Conservation (phyloP, 1,284 basidiomycete genomes). For the Earliella scabrosa region DNA sequence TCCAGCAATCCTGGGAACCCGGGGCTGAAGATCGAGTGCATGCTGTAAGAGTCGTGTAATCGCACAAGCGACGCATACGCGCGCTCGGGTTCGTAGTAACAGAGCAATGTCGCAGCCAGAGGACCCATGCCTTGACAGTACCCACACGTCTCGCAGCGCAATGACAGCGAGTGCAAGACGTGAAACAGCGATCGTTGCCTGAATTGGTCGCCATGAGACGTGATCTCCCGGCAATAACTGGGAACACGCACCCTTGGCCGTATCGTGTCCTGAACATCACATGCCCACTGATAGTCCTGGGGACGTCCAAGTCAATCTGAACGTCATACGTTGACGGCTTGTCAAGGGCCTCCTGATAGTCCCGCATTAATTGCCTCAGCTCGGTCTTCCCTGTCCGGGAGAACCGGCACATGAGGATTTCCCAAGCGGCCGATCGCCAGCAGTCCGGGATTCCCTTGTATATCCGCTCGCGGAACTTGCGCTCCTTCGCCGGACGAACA, state of each 20-base stretch:
- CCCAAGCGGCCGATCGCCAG: slow-evolving; percentile 95
- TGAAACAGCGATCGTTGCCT: slow-evolving; percentile 95
- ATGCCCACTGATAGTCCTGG: slow-evolving; percentile 95
- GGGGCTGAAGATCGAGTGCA: slow-evolving; percentile 90
- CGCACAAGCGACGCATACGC: slow-evolving; percentile 86
- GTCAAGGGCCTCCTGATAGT: slow-evolving; percentile 73
- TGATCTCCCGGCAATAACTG: too few relatives aligned
- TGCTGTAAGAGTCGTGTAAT: slow-evolving; percentile 86
- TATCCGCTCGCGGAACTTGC: slow-evolving; percentile 72
- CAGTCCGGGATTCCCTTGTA: slow-evolving; percentile 98
- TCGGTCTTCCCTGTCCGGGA: slow-evolving; percentile 50
- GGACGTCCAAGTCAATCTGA: slow-evolving; percentile 98
- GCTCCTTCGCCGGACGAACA: slow-evolving; percentile 64
- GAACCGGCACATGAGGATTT: slow-evolving; percentile 66
- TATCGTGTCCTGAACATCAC: slow-evolving; percentile 95
- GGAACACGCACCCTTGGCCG: slow-evolving; percentile 83
- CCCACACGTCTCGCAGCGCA: slow-evolving; percentile 86
- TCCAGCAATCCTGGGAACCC: slow-evolving; percentile 97
- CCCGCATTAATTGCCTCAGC: slow-evolving; percentile 46
- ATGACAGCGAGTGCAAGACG: slow-evolving; percentile 91
- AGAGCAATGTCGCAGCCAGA: slow-evolving; percentile 92
- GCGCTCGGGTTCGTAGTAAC: slow-evolving; percentile 90
- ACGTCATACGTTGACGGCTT: slow-evolving; percentile 89
- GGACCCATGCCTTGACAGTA: slow-evolving; percentile 99
- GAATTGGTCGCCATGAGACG: slow-evolving; percentile 19